Conservation (phyloP, 768 basidiomycete genomes). For the Trametes sanguinea region DNA sequence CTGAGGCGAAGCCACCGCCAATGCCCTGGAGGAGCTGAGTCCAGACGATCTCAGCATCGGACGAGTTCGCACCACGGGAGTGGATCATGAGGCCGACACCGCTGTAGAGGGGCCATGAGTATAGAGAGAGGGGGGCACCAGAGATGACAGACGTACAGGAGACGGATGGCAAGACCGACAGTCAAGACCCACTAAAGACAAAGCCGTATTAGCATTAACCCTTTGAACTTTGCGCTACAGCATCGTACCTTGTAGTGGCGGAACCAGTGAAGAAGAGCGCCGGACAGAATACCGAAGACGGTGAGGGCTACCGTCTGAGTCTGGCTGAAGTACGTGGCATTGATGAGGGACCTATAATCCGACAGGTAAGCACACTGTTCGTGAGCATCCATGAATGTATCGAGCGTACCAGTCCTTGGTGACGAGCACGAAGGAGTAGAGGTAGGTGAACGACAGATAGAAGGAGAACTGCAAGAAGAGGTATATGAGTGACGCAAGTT, state of each 20-base stretch:
- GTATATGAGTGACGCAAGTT: constrained; percentile 55
- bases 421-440: constrained; percentile 64
- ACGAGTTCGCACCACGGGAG: constrained; percentile 26
- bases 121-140: too few species aligned
- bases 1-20: constrained; percentile 53
- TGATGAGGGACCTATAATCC: constrained; percentile 31
- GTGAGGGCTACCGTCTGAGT: constrained; percentile 46
- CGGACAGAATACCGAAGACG: constrained; percentile 51
- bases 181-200: constrained; percentile 37
- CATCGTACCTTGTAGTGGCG: constrained; percentile 44
- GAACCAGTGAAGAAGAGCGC: constrained; percentile 43
- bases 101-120: neutral
- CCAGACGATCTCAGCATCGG: constrained; percentile 41
- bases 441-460: constrained; percentile 33
- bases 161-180: constrained; percentile 35
- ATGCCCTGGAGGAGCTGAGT: constrained; percentile 52
- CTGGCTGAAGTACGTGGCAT: constrained; percentile 39
- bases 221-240: too few species aligned
- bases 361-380: too few species aligned
- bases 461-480: too few species aligned
- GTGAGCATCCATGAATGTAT: constrained; percentile 28
- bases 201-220: too few species aligned
- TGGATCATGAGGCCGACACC: constrained; percentile 35
- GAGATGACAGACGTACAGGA: constrained; percentile 14
- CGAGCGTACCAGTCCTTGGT: constrained; percentile 25